Conservation (phyloP, 768 basidiomycete genomes). For the Inosperma sp. region DNA sequence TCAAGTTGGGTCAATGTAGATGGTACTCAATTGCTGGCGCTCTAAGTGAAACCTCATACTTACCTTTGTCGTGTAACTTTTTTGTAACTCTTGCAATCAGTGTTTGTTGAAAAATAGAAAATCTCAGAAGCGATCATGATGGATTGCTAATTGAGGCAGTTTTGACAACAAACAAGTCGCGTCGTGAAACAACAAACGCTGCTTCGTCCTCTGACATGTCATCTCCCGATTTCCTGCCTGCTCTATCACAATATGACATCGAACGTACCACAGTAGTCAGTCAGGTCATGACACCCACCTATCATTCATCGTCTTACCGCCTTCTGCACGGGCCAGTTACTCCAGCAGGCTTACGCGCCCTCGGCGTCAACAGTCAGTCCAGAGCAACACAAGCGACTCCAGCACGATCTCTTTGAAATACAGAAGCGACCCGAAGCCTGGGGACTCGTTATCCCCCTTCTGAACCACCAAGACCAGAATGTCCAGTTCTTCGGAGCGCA, state of each 20-base stretch:
- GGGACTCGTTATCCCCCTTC: constrained; percentile 76
- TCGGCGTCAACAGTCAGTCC: constrained; percentile 43
- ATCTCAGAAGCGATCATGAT: too few species aligned
- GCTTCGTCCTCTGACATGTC: constrained; percentile 2
- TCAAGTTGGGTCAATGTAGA: constrained; percentile 36
- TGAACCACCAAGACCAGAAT: constrained; percentile 67
- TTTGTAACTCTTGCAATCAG: too few species aligned
- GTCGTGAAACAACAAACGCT: not conserved
- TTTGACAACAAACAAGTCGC: constrained; percentile 6
- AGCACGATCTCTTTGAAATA: constrained; percentile 70
- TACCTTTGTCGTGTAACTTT: too few species aligned
- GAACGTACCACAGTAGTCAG: constrained; percentile 58
- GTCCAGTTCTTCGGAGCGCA: constrained; percentile 96
- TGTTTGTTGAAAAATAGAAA: too few species aligned
- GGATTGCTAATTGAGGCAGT: too few species aligned
- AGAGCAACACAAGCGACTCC: constrained; percentile 57
- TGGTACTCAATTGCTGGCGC: constrained; percentile 23
- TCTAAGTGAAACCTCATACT: constrained; percentile 12
- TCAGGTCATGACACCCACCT: constrained; percentile 24
- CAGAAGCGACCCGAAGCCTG: constrained; percentile 77
- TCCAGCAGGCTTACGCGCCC: constrained; percentile 63
- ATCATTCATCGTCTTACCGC: constrained; percentile 21
- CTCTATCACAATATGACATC: constrained; percentile 47
- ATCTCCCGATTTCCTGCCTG: constrained; percentile 42
- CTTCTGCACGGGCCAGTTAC: constrained; percentile 44